Percentiles rank a stretch among this genome's conserved stretches.
Conservation (phyloP, 768 basidiomycete genomes). For the Podaxis mareebaensis region DNA sequence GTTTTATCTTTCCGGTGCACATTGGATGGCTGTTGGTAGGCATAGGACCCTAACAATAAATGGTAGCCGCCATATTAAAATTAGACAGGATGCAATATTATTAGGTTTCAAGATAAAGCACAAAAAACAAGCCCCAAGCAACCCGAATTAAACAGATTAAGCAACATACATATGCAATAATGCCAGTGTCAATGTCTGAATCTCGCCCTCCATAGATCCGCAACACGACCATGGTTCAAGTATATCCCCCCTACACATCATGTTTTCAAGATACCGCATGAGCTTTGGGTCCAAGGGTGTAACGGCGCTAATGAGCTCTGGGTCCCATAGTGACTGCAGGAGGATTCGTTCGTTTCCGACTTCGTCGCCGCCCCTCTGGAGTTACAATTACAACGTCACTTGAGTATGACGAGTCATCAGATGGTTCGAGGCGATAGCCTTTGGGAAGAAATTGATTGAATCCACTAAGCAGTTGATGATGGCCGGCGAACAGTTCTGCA, state of each 20-base stretch:
- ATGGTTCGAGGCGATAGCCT: conserved; percentile 17
- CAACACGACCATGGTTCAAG: not conserved
- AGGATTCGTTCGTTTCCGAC: not conserved
- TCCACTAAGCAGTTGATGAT: conserved; percentile 16
- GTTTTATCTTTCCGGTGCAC: too few species aligned
- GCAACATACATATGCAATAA: conserved; percentile 12
- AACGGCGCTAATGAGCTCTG: not conserved
- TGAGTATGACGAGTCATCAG: conserved; percentile 11
- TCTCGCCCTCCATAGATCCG: not conserved
- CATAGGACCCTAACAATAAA: too few species aligned
- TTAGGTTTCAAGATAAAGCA: conserved; percentile 7
- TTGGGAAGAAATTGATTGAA: conserved; percentile 17
- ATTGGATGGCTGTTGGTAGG: too few species aligned
- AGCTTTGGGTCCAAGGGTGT: not conserved
- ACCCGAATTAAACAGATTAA: conserved; percentile 14
- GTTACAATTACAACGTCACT: conserved; percentile 12
- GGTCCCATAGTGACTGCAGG: not conserved
- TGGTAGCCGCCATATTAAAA: too few species aligned
- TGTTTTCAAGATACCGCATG: not conserved
- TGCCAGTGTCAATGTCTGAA: conserved; percentile 4
- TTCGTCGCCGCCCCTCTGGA: conserved; percentile 10
- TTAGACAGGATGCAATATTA: conserved; percentile 7
- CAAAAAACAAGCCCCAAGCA: conserved; percentile 1
- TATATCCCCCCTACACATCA: not conserved
- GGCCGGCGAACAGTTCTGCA: conserved; percentile 14